A percentile compares a stretch with the other conserved stretches of the same genome.
Conservation (phyloP, 2,329 filamentous ascomycete genomes). For the Neofusicoccum cordaticola region DNA sequence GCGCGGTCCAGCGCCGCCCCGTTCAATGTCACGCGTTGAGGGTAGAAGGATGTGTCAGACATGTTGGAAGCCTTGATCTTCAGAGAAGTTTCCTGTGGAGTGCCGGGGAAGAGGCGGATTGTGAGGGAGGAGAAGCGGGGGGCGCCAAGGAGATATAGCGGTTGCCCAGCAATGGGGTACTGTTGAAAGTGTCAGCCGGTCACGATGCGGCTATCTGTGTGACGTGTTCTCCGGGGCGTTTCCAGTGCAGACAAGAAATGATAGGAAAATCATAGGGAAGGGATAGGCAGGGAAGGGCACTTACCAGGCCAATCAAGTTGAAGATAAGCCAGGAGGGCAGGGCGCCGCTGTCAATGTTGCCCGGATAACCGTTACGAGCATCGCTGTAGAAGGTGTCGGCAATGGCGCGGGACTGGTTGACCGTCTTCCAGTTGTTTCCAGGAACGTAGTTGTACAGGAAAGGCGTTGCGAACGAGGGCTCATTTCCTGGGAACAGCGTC, state of each 20-base stretch:
- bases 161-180: slow-evolving; percentile 49
- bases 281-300: neutral
- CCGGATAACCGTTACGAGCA: slow-evolving; percentile 41
- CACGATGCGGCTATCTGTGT: too few species aligned
- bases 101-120: slow-evolving; percentile 18
- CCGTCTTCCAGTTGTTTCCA: slow-evolving; percentile 29
- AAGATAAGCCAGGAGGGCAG: slow-evolving; percentile 52
- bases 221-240: too few species aligned
- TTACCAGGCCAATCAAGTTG: slow-evolving; percentile 46
- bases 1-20: slow-evolving; percentile 18
- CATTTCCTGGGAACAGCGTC: slow-evolving; percentile 26
- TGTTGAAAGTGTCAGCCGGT: neutral
- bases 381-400: slow-evolving; percentile 44
- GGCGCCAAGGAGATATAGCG: slow-evolving; percentile 46
- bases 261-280: too few species aligned
- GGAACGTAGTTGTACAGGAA: slow-evolving; percentile 41
- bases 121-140: slow-evolving; percentile 44
- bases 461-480: slow-evolving; percentile 40
- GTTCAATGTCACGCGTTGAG: slow-evolving; percentile 21
- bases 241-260: too few species aligned
- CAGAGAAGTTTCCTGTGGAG: slow-evolving; percentile 16
- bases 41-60: slow-evolving; percentile 18
- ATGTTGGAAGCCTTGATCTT: slow-evolving; percentile 19
- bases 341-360: slow-evolving; percentile 48
- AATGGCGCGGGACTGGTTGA: slow-evolving; percentile 25